phyloP scores from a whole-genome alignment of 768 basidiomycete genomes.

The Pleurotus tuoliensis region DNA sequence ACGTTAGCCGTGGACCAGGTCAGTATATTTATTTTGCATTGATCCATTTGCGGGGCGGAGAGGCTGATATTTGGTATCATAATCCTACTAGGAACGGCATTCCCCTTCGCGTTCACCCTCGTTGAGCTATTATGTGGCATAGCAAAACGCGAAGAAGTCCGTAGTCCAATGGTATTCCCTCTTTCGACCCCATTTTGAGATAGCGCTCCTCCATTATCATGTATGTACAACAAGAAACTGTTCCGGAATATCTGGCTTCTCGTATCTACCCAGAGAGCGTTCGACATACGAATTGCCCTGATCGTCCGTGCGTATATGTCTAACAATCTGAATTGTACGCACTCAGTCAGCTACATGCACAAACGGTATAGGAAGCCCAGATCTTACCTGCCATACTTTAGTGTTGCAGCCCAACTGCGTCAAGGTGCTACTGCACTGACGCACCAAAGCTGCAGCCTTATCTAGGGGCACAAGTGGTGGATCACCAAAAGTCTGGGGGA shows the following conservation, averaged over 20 bases:
- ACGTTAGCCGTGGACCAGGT: slow-evolving; percentile 68
- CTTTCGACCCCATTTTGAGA: slow-evolving; percentile 38
- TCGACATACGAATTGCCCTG: slow-evolving; percentile 34
- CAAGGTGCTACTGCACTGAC: slow-evolving; percentile 47
- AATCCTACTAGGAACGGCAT: slow-evolving; percentile 54
- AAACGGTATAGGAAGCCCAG: background rate
- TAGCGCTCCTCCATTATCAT: slow-evolving; percentile 18
- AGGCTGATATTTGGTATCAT: background rate
- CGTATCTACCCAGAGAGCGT: slow-evolving; percentile 46
- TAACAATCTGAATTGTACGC: slow-evolving; percentile 37
- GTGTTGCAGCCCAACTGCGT: slow-evolving; percentile 66
- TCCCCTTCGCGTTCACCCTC: slow-evolving; percentile 75
- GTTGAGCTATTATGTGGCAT: slow-evolving; percentile 67
- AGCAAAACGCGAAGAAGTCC: slow-evolving; percentile 57
- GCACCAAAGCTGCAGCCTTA: slow-evolving; percentile 42
- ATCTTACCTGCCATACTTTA: slow-evolving; percentile 63
- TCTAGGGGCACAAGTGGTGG: slow-evolving; percentile 26
- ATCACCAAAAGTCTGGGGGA: slow-evolving; percentile 29
- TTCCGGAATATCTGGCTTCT: slow-evolving; percentile 66
- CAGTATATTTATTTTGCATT: slow-evolving; percentile 9
- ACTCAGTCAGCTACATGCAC: too few species aligned
- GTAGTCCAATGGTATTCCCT: slow-evolving; percentile 72
- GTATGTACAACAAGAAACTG: slow-evolving; percentile 65
- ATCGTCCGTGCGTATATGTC: slow-evolving; percentile 30
- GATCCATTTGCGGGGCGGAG: background rate